These are phyloP conservation scores for Blastocystis sp. DNA, from an alignment of 352 stramenopile species.

Conservation along the genomic window DNA sequence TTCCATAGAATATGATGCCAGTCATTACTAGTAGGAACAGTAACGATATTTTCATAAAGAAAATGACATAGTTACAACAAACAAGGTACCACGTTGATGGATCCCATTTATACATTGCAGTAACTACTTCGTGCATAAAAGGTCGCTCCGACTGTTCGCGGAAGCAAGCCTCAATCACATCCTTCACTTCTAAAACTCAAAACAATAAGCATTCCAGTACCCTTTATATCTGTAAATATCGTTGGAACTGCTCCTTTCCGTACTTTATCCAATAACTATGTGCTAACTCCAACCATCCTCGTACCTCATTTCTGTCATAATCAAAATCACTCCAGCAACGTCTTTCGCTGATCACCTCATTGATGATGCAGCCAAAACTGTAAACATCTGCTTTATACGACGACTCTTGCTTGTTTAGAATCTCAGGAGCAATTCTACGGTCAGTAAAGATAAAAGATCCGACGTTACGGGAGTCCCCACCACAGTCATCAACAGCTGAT, in stretches of 20 bases:
- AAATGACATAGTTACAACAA: slow-evolving; percentile 27
- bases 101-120: neutral
- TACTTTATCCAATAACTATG: neutral
- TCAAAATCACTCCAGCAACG: neutral
- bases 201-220: no score
- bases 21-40: neutral
- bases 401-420: neutral
- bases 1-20: neutral
- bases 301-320: neutral
- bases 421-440: slow-evolving; percentile 16
- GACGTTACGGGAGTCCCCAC: neutral
- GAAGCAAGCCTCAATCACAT: neutral
- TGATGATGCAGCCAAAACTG: slow-evolving; percentile 45
- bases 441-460: neutral
- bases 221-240: neutral
- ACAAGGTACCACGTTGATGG: slow-evolving; percentile 6
- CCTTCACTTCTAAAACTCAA: slow-evolving; percentile 13
- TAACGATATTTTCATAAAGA: neutral
- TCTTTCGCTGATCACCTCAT: slow-evolving; percentile 11
- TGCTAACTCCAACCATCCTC: no score
- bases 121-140: neutral
- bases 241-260: neutral
- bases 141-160: neutral
- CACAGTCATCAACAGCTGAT: neutral
- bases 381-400: slow-evolving; percentile 8